Evolutionary conservation across 495 filamentous ascomycete species (phyloP).

Genomic region (Xylaria venustula): DNA sequence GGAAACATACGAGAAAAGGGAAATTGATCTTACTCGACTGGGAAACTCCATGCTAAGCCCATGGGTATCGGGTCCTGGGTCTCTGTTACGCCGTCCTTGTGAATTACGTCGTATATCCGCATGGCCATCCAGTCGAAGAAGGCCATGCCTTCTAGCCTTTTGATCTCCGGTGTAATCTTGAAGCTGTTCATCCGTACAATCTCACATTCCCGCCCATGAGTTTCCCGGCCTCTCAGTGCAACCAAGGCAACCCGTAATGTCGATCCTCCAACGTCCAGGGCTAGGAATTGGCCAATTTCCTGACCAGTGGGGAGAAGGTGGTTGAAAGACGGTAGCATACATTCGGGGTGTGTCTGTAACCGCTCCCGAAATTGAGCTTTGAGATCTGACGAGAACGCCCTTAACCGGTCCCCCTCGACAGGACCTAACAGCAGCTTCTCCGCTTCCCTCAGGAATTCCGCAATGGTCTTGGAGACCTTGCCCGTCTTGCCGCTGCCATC

Average conservation of each 20-base stretch:
- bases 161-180: slow-evolving; percentile 49
- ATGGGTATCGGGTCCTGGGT: slow-evolving; percentile 44
- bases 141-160: slow-evolving; percentile 41
- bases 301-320: slow-evolving; percentile 68
- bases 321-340: slow-evolving; percentile 65
- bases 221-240: slow-evolving; percentile 58
- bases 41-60: slow-evolving; percentile 86
- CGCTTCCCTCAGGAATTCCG: slow-evolving; percentile 31
- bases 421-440: slow-evolving; percentile 40
- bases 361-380: slow-evolving; percentile 48
- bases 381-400: slow-evolving; percentile 39
- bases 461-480: slow-evolving; percentile 24
- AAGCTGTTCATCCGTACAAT: slow-evolving; percentile 49
- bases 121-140: slow-evolving; percentile 85
- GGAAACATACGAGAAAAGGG: not conserved
- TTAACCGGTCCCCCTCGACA: slow-evolving; percentile 35
- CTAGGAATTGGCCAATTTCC: slow-evolving; percentile 63
- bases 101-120: slow-evolving; percentile 60
- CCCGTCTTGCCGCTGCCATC: slow-evolving; percentile 27
- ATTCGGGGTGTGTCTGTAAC: slow-evolving; percentile 44
- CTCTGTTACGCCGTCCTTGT: slow-evolving; percentile 33
- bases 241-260: slow-evolving; percentile 79
- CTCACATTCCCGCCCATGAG: slow-evolving; percentile 33
- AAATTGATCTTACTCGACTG: slow-evolving; percentile 64
- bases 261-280: slow-evolving; percentile 69